phyloP scores from a whole-genome alignment of 1,139 yeast genomes.

The Suhomyces bokatorum region DNA sequence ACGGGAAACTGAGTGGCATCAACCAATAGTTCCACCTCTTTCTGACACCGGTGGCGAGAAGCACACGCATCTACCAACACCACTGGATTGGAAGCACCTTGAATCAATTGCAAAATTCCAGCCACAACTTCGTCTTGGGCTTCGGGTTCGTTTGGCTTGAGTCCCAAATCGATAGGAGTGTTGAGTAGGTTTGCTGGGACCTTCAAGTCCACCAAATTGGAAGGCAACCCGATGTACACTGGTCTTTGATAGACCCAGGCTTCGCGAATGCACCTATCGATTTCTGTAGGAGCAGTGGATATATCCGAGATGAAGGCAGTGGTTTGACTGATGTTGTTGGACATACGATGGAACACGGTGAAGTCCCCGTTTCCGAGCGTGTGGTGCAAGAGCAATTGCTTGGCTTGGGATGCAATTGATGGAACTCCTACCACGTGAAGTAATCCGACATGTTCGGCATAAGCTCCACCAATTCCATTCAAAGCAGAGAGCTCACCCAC shows the following conservation, averaged over 20 bases:
- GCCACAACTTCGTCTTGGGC: constrained; percentile 36
- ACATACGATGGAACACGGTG: constrained; percentile 73
- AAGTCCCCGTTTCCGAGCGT: constrained; percentile 85
- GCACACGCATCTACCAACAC: constrained; percentile 42
- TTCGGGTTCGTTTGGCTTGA: constrained; percentile 30
- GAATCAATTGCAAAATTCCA: constrained; percentile 28
- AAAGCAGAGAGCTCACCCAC: constrained; percentile 65
- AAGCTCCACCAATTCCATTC: constrained; percentile 60
- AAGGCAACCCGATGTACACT: constrained; percentile 40
- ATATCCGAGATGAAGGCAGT: constrained; percentile 34
- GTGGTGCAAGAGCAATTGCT: constrained; percentile 54
- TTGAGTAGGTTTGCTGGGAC: constrained; percentile 33
- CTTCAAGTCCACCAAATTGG: constrained; percentile 37
- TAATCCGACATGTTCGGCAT: constrained; percentile 60
- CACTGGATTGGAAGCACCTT: constrained; percentile 32
- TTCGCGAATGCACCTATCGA: constrained; percentile 38
- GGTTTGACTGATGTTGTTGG: constrained; percentile 33
- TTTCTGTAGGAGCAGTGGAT: constrained; percentile 31
- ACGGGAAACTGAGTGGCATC: constrained; percentile 31
- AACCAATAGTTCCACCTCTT: constrained; percentile 33
- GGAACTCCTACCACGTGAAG: constrained; percentile 60
- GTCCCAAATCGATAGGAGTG: constrained; percentile 32
- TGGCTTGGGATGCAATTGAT: constrained; percentile 62
- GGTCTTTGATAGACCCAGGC: constrained; percentile 42
- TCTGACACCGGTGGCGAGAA: constrained; percentile 33